Percentiles rank a stretch among this genome's conserved stretches.
Evolutionary conservation across 441 rosid genomes (phyloP).

Genomic region (Arabidopsis lyrata): DNA sequence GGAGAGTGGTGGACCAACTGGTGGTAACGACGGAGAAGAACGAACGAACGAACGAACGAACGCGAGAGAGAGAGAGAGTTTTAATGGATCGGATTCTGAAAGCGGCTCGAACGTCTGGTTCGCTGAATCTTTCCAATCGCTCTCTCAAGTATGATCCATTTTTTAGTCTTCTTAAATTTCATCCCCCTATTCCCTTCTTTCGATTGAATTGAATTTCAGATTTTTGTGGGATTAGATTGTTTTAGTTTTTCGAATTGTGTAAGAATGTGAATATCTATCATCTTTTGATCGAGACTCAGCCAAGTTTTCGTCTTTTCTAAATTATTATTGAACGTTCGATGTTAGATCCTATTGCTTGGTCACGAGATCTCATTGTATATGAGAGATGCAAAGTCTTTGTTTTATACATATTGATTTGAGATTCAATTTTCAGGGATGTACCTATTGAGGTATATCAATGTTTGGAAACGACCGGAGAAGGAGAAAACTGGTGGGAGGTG

Average conservation of each 20-base stretch:
- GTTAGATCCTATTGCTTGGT: neutral
- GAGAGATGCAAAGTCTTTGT: slow-evolving; percentile 29
- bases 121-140: slow-evolving; percentile 93
- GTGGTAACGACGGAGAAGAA: slow-evolving; percentile 22
- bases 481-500: slow-evolving; percentile 99
- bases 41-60: too few relatives aligned
- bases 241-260: slow-evolving; percentile 5
- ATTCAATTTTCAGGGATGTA: slow-evolving; percentile 59
- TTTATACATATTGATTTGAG: slow-evolving; percentile 22
- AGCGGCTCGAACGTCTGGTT: slow-evolving; percentile 88
- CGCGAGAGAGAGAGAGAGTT: slow-evolving; percentile 1
- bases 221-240: neutral
- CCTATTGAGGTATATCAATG: slow-evolving; percentile 75
- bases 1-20: slow-evolving; percentile 5
- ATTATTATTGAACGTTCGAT: neutral
- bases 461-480: slow-evolving; percentile 71
- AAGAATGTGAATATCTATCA: slow-evolving; percentile 30
- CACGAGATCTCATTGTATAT: slow-evolving; percentile 25
- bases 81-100: slow-evolving; percentile 83
- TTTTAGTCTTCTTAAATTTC: neutral
- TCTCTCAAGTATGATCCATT: slow-evolving; percentile 64
- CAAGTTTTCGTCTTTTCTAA: neutral
- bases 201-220: neutral
- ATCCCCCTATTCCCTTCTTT: neutral
- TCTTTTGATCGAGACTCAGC: slow-evolving; percentile 25